Base-by-base conservation (phyloP, 75 land plant genomes). In the Ceratopteris richardii region DNA sequence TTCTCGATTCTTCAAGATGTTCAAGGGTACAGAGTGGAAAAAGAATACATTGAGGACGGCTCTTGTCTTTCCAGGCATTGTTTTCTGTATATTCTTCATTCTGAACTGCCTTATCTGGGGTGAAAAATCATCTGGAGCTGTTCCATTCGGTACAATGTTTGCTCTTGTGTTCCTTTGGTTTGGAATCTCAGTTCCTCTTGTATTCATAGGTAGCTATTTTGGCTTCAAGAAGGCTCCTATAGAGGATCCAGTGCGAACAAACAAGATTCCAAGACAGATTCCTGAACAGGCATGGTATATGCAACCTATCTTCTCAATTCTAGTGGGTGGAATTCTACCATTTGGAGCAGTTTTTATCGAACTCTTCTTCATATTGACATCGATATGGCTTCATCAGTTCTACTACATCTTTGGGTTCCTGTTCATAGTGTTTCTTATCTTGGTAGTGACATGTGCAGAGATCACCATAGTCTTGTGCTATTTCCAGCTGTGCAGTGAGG, bases 1-100 rank as follows among this genome's bases (percentile, higher is more conserved):
- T 0, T 60, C 97, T 10, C 87, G 85, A 20, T 72, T 87, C 25
- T 87, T 84, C 78, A 81, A 82, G 66, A 79, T 80, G 73, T 90
- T 90, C 73, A 90, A 87, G 56, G 96, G 91, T 37, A 76, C 85
- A 21, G 87, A 90, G 51, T 91, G 97, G 97, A 91, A 82, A 77
- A 72, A 77, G 50, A 71, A 77, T 29, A 77, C 95, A 14, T 58
- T 89, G 28, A 77, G 71, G 67, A 89, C 95, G 29, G 86, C 95
- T 2, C 57, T 82, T 66, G 60, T 78, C 64, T 89, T 89, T 75
- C 86, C 86, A 0, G 86, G 74, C 9, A 64, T 73, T 30, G 72
- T 82, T 36, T 84, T 72, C 26, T 21, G 58, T 47, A 58, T 85
- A 23, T 89, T 89, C 77, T 85, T 89, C 47, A 64, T 89, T 21